Evolutionary conservation across 2,329 filamentous ascomycete genomes (phyloP).

Genomic region (Dactylellina haptotyla): DNA sequence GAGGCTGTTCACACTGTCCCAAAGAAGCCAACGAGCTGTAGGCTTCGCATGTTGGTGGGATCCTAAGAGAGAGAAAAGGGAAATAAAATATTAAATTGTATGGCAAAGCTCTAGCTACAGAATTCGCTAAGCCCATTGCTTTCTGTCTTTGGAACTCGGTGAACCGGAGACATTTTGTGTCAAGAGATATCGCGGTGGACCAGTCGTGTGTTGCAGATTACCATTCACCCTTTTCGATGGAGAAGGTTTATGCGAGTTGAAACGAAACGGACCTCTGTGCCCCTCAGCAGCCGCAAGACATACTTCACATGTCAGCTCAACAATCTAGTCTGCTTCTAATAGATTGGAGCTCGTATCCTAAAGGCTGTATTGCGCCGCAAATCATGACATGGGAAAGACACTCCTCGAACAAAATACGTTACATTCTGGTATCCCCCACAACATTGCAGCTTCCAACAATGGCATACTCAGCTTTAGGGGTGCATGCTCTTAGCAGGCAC

Average conservation of each 20-base stretch:
- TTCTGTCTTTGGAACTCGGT: slow-evolving; percentile 24
- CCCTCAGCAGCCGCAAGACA: not conserved
- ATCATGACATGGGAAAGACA: not conserved
- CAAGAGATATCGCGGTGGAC: not conserved
- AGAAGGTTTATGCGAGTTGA: slow-evolving; percentile 11
- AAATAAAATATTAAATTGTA: not conserved
- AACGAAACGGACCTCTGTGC: slow-evolving; percentile 2
- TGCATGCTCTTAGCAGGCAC: slow-evolving; percentile 21
- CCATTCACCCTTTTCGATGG: not conserved
- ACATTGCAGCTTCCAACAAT: slow-evolving; percentile 30
- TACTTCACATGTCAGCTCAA: slow-evolving; percentile 26
- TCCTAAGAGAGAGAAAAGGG: slow-evolving; percentile 2
- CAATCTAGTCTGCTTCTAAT: not conserved
- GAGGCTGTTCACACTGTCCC: slow-evolving; percentile 34
- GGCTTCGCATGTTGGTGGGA: not conserved
- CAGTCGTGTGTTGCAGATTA: slow-evolving; percentile 9
- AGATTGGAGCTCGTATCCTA: not conserved
- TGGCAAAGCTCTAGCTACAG: not conserved
- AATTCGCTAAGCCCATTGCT: not conserved
- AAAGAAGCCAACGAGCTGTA: slow-evolving; percentile 11
- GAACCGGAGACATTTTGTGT: slow-evolving; percentile 41
- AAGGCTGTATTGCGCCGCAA: not conserved
- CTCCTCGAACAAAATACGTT: not conserved
- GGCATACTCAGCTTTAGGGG: slow-evolving; percentile 10
- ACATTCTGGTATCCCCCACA: slow-evolving; percentile 3